phyloP scores from a whole-genome alignment of 345 rosid genomes.

The Lumnitzera littorea region DNA sequence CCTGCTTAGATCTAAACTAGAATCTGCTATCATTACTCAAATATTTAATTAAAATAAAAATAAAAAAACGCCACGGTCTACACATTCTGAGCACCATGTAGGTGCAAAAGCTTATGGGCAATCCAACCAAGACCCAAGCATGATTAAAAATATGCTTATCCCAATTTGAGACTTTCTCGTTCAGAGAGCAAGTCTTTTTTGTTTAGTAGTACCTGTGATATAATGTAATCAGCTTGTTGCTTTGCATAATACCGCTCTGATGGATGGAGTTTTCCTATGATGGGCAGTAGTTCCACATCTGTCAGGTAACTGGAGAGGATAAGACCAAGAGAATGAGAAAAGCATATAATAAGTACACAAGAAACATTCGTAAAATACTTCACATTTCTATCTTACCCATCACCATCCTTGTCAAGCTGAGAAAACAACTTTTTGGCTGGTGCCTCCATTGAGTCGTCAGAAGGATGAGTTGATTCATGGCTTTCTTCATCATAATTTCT shows the following conservation, averaged over 20 bases:
- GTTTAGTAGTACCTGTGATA: conserved; percentile 60
- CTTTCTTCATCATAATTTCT: conserved; percentile 80
- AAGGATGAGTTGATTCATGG: conserved; percentile 48
- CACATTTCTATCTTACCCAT: conserved; percentile 45
- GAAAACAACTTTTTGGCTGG: conserved; percentile 66
- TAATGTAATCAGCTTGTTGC: conserved; percentile 86
- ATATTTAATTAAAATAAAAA: too few species aligned
- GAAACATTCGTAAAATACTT: background rate
- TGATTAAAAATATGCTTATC: too few species aligned
- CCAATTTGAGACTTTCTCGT: background rate
- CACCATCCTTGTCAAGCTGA: conserved; percentile 86
- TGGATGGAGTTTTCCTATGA: conserved; percentile 89
- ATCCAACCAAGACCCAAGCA: too few species aligned
- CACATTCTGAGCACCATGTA: too few species aligned
- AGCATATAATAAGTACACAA: background rate
- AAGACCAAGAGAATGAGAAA: conserved; percentile 6
- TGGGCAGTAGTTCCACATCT: conserved; percentile 61
- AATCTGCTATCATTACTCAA: too few species aligned
- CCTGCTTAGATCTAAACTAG: too few species aligned
- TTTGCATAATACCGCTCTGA: conserved; percentile 89
- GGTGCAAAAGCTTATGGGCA: too few species aligned
- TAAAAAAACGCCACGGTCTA: too few species aligned
- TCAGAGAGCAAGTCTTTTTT: background rate
- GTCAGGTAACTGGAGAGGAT: conserved; percentile 48
- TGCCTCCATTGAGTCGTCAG: conserved; percentile 61